phyloP scores from a whole-genome alignment of 2,329 filamentous ascomycete species.

The Microdochium trichocladiopsis region DNA sequence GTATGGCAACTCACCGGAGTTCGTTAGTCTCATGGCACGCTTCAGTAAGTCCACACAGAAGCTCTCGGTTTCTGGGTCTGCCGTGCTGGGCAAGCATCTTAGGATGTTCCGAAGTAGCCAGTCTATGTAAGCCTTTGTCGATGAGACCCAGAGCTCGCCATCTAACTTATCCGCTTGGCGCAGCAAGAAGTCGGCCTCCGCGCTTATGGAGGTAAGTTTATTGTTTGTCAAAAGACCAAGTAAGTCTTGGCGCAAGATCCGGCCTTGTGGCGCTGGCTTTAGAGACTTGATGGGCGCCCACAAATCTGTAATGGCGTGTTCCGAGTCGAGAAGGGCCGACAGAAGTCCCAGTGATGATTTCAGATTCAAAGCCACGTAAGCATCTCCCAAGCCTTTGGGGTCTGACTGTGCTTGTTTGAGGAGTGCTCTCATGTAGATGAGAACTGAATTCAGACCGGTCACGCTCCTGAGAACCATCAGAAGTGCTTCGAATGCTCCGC shows the following conservation, averaged over 20 bases:
- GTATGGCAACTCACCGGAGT: conserved; percentile 48
- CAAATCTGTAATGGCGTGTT: conserved; percentile 16
- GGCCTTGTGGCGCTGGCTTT: conserved; percentile 12
- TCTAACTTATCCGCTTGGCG: conserved; percentile 24
- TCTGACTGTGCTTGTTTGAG: conserved; percentile 41
- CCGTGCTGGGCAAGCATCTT: conserved; percentile 1
- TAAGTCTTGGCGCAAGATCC: conserved; percentile 34
- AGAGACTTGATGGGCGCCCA: conserved; percentile 12
- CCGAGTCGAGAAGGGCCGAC: conserved; percentile 28
- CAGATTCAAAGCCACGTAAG: conserved; percentile 35
- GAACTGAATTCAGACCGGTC: conserved; percentile 68
- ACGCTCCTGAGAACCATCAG: conserved; percentile 63
- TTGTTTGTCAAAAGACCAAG: conserved; percentile 39
- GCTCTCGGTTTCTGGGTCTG: conserved; percentile 12
- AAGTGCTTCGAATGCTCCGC: conserved; percentile 41
- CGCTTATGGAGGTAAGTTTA: conserved; percentile 39
- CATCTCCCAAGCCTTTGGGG: conserved; percentile 26
- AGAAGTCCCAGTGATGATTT: conserved; percentile 36
- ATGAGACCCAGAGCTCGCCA: conserved; percentile 50
- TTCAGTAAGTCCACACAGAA: conserved; percentile 41
- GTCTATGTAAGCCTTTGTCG: conserved; percentile 55
- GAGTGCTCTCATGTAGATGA: conserved; percentile 60
- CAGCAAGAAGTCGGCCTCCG: conserved; percentile 47
- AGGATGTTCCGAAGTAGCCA: conserved; percentile 67
- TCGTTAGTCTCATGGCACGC: conserved; percentile 63